phyloP scores from a whole-genome alignment of 495 filamentous ascomycete species.

The Penicillium herquei region DNA sequence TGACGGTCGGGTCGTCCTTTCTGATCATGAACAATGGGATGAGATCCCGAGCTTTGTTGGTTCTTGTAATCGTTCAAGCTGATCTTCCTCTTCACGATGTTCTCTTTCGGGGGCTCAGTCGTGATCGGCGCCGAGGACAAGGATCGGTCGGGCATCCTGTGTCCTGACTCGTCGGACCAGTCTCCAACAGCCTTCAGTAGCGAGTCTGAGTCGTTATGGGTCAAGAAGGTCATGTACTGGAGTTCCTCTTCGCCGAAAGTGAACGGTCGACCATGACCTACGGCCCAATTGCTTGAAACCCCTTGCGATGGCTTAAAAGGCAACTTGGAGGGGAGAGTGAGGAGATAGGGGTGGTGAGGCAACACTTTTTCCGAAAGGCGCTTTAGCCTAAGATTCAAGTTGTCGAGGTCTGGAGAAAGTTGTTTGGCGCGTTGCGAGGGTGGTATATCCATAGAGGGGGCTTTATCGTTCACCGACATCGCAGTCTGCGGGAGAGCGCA shows the following conservation, averaged over 20 bases:
- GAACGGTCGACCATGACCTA: conserved; percentile 48
- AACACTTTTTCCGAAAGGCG: conserved; percentile 46
- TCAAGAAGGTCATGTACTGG: conserved; percentile 55
- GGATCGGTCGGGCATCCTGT: conserved; percentile 43
- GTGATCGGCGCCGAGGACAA: conserved; percentile 34
- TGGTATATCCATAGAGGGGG: conserved; percentile 30
- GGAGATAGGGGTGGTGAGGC: conserved; percentile 48
- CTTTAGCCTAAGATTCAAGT: conserved; percentile 41
- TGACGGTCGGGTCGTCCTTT: conserved; percentile 15
- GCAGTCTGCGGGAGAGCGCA: conserved; percentile 32
- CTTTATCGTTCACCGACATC: conserved; percentile 47
- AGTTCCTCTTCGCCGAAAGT: conserved; percentile 48
- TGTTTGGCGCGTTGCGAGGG: conserved; percentile 20
- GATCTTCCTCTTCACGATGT: conserved; percentile 47
- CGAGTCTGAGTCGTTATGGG: conserved; percentile 47
- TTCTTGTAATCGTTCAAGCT: conserved; percentile 51
- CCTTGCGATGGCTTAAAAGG: conserved; percentile 39
- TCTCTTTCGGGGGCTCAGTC: conserved; percentile 23
- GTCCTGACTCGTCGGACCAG: conserved; percentile 52
- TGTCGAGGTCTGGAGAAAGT: conserved; percentile 27
- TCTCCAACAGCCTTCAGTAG: conserved; percentile 49
- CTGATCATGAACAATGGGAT: conserved; percentile 22
- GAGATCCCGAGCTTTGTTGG: conserved; percentile 36
- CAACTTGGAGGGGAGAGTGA: conserved; percentile 45
- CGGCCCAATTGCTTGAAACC: conserved; percentile 45